Conservation (phyloP, 2,329 filamentous ascomycete species). For the Samsoniella hepiali region DNA sequence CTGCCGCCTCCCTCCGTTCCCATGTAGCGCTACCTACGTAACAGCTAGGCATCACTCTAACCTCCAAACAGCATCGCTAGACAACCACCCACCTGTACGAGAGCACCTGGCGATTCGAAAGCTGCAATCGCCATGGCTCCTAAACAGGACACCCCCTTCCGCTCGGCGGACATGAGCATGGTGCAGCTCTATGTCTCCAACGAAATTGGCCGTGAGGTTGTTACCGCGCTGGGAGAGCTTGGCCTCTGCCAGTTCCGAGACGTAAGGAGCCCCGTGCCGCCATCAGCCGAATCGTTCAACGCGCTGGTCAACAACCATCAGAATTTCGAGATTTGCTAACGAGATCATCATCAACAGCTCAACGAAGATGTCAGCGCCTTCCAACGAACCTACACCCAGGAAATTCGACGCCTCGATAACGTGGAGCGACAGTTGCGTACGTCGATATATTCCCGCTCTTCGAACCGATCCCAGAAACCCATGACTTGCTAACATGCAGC, state of each 20-base stretch:
- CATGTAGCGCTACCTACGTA: constrained; percentile 17
- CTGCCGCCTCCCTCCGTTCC: constrained; percentile 3
- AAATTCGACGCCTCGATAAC: constrained; percentile 96
- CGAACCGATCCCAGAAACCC: neutral
- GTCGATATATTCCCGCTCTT: constrained; percentile 35
- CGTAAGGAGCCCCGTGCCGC: constrained; percentile 53
- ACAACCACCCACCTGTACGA: constrained; percentile 28
- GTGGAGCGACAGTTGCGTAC: constrained; percentile 94
- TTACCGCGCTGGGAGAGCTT: constrained; percentile 92
- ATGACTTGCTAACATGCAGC: constrained; percentile 26
- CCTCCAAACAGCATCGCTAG: neutral
- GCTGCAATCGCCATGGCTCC: constrained; percentile 53
- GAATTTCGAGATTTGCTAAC: constrained; percentile 21
- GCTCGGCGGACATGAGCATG: constrained; percentile 99
- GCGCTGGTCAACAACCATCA: neutral
- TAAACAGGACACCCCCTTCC: constrained; percentile 90
- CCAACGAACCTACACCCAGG: constrained; percentile 94
- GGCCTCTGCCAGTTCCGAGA: constrained; percentile 96
- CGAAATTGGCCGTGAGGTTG: constrained; percentile 96
- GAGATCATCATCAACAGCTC: constrained; percentile 53
- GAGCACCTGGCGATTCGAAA: constrained; percentile 29
- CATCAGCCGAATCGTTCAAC: neutral
- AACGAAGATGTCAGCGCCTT: constrained; percentile 92
- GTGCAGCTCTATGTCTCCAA: constrained; percentile 99
- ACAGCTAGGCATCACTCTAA: constrained; percentile 16